A percentile compares a stretch with the other conserved stretches of the same genome.
Evolutionary conservation across 78 protist genomes (phyloP).

Genomic region (Pigoraptor vietnamica): DNA sequence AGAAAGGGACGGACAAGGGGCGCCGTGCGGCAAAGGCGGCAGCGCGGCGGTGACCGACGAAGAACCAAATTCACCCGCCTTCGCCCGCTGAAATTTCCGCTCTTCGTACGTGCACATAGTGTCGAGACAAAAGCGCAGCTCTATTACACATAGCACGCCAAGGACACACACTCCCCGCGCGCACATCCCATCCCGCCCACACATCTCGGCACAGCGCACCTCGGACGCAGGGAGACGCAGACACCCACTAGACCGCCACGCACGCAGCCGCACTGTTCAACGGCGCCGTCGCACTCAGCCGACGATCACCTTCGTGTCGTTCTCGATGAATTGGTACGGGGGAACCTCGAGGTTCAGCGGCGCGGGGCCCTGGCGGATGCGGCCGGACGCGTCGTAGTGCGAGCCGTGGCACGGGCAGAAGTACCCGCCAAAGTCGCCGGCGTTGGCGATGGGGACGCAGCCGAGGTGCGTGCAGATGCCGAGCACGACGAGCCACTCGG

Average conservation of each 20-base stretch:
- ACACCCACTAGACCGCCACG: too few species aligned
- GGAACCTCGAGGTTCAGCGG: slow-evolving; percentile 82
- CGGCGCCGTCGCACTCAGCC: neutral
- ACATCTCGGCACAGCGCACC: neutral
- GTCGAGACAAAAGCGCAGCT: neutral
- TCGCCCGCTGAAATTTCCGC: too few species aligned
- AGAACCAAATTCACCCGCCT: neutral
- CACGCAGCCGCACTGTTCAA: too few species aligned
- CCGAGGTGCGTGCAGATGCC: slow-evolving; percentile 98
- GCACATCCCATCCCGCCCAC: neutral
- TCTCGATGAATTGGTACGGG: slow-evolving; percentile 40
- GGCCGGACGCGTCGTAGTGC: slow-evolving; percentile 94
- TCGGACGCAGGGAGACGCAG: too few species aligned
- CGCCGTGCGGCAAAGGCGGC: neutral
- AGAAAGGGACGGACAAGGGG: neutral
- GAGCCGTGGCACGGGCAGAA: slow-evolving; percentile 99
- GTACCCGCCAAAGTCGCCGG: slow-evolving; percentile 90
- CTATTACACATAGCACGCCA: neutral
- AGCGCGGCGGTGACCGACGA: neutral
- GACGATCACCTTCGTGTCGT: slow-evolving; percentile 20
- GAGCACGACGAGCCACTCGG: slow-evolving; percentile 79
- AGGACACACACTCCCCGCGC: neutral
- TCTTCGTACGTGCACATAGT: too few species aligned
- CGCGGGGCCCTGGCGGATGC: slow-evolving; percentile 90
- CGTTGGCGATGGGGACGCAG: slow-evolving; percentile 88